Conservation (phyloP, 768 basidiomycete species). For the Gelatoporia subvermispora region DNA sequence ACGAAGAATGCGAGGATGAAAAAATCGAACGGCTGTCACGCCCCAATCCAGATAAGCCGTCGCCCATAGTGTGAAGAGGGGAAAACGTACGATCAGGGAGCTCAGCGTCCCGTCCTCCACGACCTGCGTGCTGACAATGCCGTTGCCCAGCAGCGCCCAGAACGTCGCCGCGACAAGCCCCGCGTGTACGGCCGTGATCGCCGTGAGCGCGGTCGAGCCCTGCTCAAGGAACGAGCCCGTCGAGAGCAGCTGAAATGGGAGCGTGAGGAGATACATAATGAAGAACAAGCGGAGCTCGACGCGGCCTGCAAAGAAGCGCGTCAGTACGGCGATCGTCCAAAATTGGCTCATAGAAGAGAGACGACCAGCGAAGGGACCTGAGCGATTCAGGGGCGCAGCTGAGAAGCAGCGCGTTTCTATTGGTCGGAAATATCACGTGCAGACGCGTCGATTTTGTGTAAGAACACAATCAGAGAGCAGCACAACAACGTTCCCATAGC, state of each 20-base stretch:
- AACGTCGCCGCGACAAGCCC: constrained; percentile 74
- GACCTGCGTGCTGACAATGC: constrained; percentile 77
- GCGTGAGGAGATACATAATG: constrained; percentile 59
- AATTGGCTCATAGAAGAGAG: background rate
- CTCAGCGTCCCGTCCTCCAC: constrained; percentile 87
- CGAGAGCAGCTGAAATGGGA: constrained; percentile 76
- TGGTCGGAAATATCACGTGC: too few species aligned
- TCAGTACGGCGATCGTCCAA: constrained; percentile 1
- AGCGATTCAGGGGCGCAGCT: background rate
- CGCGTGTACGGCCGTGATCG: constrained; percentile 74
- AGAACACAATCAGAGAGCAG: too few species aligned
- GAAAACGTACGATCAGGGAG: constrained; percentile 53
- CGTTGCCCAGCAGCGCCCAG: constrained; percentile 75
- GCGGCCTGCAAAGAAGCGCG: constrained; percentile 40
- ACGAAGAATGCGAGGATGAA: constrained; percentile 58
- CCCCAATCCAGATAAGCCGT: background rate
- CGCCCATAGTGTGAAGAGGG: background rate
- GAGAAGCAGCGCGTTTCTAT: too few species aligned
- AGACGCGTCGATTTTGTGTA: too few species aligned
- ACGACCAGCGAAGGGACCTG: background rate
- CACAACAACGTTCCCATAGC: too few species aligned
- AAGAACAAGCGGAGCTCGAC: constrained; percentile 68
- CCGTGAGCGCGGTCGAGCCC: constrained; percentile 63
- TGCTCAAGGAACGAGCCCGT: constrained; percentile 77
- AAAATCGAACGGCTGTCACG: constrained; percentile 54